Evolutionary conservation across 108 stramenopile genomes (phyloP).

Genomic region (Cyclotella atomus): DNA sequence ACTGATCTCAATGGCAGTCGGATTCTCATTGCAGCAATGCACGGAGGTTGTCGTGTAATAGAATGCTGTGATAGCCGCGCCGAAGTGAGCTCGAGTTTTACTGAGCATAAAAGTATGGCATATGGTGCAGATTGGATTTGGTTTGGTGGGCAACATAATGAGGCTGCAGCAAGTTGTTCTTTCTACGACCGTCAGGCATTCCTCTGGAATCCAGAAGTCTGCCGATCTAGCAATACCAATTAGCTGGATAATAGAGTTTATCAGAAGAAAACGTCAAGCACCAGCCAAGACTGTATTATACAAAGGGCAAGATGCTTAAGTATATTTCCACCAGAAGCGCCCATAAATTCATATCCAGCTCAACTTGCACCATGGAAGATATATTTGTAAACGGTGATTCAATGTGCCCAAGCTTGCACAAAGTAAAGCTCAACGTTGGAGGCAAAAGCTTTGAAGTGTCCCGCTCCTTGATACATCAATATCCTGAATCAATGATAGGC

Average conservation of each 20-base stretch:
- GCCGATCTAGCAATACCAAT: not conserved
- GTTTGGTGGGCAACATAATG: constrained; percentile 15
- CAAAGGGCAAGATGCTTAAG: no score
- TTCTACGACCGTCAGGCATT: constrained; percentile 82
- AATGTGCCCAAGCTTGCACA: not conserved
- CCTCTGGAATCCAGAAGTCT: constrained; percentile 54
- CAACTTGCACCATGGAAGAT: not conserved
- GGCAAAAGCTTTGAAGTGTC: constrained; percentile 2
- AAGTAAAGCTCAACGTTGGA: constrained; percentile 15
- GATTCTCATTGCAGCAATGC: constrained; percentile 85
- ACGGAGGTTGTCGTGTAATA: constrained; percentile 81
- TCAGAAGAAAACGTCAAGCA: no score
- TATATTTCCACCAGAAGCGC: no score
- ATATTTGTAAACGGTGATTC: not conserved
- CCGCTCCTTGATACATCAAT: not conserved
- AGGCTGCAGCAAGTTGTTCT: constrained; percentile 81
- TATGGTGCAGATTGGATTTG: constrained; percentile 89
- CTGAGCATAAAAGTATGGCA: constrained; percentile 83
- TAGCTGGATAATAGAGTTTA: no score
- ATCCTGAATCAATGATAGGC: constrained; percentile 2
- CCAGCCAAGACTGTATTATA: no score
- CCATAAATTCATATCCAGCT: no score
- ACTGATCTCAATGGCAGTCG: constrained; percentile 18
- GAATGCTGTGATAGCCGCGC: constrained; percentile 26
- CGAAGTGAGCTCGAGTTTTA: constrained; percentile 53